phyloP scores from a whole-genome alignment of 2,329 filamentous ascomycete species.

The Aureobasidium sp. region DNA sequence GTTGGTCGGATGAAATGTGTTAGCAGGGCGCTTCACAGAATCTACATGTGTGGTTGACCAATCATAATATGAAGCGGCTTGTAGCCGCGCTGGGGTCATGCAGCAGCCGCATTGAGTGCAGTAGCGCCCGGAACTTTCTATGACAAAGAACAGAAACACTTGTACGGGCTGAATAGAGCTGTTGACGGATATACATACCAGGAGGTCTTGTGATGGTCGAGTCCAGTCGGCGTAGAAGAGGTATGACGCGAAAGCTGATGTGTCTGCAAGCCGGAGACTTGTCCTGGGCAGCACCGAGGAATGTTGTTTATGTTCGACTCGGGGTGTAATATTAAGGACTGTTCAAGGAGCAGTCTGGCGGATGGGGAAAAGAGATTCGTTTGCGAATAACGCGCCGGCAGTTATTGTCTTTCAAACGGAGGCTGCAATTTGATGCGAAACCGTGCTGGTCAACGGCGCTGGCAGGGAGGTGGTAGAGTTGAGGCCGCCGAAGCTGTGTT shows the following conservation, averaged over 20 bases:
- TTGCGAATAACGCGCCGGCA: neutral
- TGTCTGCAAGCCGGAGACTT: neutral
- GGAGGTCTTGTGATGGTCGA: neutral
- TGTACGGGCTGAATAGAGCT: neutral
- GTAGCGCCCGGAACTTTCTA: constrained; percentile 2
- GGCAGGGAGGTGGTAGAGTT: neutral
- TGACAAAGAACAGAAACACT: neutral
- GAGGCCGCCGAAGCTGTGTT: neutral
- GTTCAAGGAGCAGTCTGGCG: neutral
- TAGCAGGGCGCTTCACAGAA: constrained; percentile 14
- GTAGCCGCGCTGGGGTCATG: constrained; percentile 12
- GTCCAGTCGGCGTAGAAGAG: neutral
- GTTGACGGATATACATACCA: neutral
- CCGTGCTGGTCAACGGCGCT: constrained; percentile 1
- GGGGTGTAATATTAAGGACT: neutral
- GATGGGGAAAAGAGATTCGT: neutral
- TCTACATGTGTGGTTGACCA: neutral
- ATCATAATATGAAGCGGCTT: neutral
- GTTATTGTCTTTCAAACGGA: neutral
- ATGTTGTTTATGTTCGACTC: neutral
- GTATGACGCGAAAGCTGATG: neutral
- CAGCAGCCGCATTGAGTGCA: constrained; percentile 11
- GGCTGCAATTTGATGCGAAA: constrained; percentile 9
- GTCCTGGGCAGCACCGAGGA: neutral
- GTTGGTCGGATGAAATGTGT: constrained; percentile 5